A percentile compares a stretch with the other conserved stretches of the same genome.
Evolutionary conservation across 176 grass and related monocot genomes (phyloP).

Genomic region (Sorghum bicolor): DNA sequence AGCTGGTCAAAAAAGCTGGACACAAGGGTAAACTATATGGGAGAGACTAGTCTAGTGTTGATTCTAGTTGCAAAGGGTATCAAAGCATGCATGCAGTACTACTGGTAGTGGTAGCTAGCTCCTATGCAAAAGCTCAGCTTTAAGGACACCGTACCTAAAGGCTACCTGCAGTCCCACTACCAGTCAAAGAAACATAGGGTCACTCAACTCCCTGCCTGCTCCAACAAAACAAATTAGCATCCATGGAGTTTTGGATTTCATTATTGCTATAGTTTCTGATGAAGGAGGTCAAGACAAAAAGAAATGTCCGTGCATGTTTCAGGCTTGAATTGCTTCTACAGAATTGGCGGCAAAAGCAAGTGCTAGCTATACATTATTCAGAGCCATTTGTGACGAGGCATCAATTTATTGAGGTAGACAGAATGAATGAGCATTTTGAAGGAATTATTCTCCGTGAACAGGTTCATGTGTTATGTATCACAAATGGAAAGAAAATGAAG

Average conservation of each 20-base stretch:
- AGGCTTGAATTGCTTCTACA: background rate
- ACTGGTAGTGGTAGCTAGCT: background rate
- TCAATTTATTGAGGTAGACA: constrained; percentile 2
- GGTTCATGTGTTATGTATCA: constrained; percentile 32
- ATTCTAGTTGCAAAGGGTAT: background rate
- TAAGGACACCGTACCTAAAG: constrained; percentile 22
- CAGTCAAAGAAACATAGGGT: constrained; percentile 29
- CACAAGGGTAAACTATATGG: constrained; percentile 33
- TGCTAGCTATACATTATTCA: background rate
- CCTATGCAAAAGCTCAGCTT: constrained; percentile 42
- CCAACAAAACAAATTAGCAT: background rate
- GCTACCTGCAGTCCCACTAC: background rate
- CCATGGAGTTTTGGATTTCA: background rate
- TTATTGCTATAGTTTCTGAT: background rate
- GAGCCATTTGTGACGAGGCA: background rate
- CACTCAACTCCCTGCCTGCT: constrained; percentile 14
- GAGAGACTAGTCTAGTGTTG: background rate
- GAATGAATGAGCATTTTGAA: background rate
- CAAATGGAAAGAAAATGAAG: constrained; percentile 27
- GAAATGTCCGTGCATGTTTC: background rate
- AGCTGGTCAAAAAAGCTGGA: constrained; percentile 38
- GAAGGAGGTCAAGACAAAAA: background rate
- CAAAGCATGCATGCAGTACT: constrained; percentile 19
- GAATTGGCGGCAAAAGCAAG: background rate
- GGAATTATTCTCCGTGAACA: constrained; percentile 1